Percentiles rank a stretch among this genome's conserved stretches.
Evolutionary conservation across 306 rosid genomes (phyloP).

Genomic region (Trichosanthes cucumerina): DNA sequence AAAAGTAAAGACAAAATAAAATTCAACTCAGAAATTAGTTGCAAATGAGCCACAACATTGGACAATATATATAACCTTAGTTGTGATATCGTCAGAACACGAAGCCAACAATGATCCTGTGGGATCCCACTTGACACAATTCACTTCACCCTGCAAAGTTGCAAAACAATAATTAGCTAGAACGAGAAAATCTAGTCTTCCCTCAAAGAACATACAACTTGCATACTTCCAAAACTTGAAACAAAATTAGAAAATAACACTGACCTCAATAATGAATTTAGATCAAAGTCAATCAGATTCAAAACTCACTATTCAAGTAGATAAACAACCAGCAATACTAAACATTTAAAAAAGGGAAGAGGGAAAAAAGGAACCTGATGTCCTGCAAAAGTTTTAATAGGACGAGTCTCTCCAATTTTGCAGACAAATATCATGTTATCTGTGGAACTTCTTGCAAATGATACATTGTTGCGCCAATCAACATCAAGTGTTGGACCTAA

Average conservation of each 20-base stretch:
- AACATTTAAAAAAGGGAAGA: background rate
- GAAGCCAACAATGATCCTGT: too few relatives aligned
- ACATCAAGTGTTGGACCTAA: constrained; percentile 94
- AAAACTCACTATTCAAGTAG: background rate
- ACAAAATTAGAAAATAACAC: background rate
- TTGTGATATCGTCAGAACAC: too few relatives aligned
- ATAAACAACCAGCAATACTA: background rate
- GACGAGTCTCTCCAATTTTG: constrained; percentile 75
- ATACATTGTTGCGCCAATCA: constrained; percentile 85
- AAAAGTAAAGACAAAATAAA: too few relatives aligned
- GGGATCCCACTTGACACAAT: too few relatives aligned
- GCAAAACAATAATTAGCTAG: too few relatives aligned
- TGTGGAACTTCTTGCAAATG: constrained; percentile 88
- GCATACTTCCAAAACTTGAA: background rate
- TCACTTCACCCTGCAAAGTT: too few relatives aligned
- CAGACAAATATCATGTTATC: too few relatives aligned
- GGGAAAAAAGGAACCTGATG: constrained; percentile 56
- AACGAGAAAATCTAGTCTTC: too few relatives aligned
- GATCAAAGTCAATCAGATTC: background rate
- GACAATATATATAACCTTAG: too few relatives aligned
- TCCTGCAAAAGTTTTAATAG: constrained; percentile 70
- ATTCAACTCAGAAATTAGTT: too few relatives aligned
- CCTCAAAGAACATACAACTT: too few relatives aligned
- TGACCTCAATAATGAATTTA: background rate
- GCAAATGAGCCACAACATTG: too few relatives aligned